These are phyloP conservation scores for Hyaloscypha hepaticicola DNA, from an alignment of 495 filamentous ascomycete species.

Conservation along the genomic window DNA sequence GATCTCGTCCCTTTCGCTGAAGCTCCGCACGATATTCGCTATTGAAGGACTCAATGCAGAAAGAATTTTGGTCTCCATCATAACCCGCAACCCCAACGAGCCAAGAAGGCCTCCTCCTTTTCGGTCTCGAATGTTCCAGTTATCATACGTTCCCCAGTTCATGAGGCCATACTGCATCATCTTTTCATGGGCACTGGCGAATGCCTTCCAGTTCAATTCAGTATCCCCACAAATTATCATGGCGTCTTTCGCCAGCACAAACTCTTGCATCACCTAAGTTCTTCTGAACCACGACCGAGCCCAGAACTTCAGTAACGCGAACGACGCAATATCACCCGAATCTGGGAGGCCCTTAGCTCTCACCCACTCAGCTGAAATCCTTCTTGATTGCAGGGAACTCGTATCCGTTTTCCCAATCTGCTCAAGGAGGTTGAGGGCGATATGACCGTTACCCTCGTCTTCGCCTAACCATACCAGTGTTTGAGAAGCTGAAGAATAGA, in stretches of 20 bases:
- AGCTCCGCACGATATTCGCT: not conserved
- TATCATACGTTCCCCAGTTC: not conserved
- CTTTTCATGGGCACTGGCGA: slow-evolving; percentile 24
- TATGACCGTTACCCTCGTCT: slow-evolving; percentile 25
- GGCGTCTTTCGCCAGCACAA: slow-evolving; percentile 35
- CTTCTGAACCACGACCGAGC: slow-evolving; percentile 36
- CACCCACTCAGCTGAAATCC: not conserved
- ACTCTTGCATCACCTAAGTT: slow-evolving; percentile 40
- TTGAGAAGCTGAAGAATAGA: slow-evolving; percentile 12
- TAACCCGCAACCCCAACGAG: not conserved
- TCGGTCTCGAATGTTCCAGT: not conserved
- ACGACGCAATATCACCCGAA: not conserved
- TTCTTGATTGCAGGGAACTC: not conserved
- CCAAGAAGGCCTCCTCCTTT: not conserved
- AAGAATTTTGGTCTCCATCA: not conserved
- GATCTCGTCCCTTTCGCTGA: not conserved
- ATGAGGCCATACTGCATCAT: not conserved
- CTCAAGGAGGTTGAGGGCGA: not conserved
- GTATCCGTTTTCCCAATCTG: slow-evolving; percentile 3
- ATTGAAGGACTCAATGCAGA: not conserved
- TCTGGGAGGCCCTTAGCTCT: not conserved
- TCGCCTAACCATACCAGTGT: slow-evolving; percentile 10
- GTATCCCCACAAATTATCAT: slow-evolving; percentile 33
- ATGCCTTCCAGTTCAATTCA: slow-evolving; percentile 29
- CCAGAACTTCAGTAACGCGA: slow-evolving; percentile 22